Percentiles rank a stretch among this genome's conserved stretches.
Evolutionary conservation across 129 eudicot genomes (phyloP).

Genomic region (Pulicaria dysenterica): DNA sequence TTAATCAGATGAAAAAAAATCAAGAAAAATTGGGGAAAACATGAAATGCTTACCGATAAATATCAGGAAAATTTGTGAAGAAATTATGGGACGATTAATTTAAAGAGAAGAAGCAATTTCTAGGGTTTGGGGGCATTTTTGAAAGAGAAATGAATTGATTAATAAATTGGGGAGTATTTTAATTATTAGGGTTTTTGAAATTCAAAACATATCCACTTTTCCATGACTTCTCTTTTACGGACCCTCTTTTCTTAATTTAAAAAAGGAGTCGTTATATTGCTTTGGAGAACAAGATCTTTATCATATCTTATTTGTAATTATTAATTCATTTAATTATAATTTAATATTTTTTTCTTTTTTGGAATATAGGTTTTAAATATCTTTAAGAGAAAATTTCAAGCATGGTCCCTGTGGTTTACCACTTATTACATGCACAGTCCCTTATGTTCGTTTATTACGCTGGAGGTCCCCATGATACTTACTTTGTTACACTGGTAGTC

Average conservation of each 20-base stretch:
- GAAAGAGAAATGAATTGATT: constrained; percentile 43
- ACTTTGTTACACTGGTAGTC: too few relatives aligned
- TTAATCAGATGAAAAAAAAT: constrained; percentile 9
- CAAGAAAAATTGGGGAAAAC: constrained; percentile 34
- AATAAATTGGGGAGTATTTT: constrained; percentile 34
- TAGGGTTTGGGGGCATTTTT: constrained; percentile 52
- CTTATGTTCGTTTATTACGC: too few relatives aligned
- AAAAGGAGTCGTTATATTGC: constrained; percentile 37
- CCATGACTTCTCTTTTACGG: constrained; percentile 43
- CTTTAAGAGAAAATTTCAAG: too few relatives aligned
- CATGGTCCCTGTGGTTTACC: too few relatives aligned
- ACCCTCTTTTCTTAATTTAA: constrained; percentile 19
- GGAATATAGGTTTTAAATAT: neutral
- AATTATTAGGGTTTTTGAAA: constrained; percentile 36
- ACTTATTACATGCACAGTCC: too few relatives aligned
- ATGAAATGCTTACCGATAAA: constrained; percentile 48
- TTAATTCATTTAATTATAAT: constrained; percentile 1
- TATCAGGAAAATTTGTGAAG: constrained; percentile 29
- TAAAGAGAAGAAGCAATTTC: constrained; percentile 39
- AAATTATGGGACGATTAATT: constrained; percentile 31
- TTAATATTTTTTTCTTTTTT: neutral
- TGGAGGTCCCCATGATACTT: too few relatives aligned
- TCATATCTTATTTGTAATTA: constrained; percentile 35
- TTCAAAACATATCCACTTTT: constrained; percentile 43
- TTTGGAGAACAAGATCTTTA: constrained; percentile 37